Evolutionary conservation across 345 rosid species (phyloP), one percentile per base, ranked within the genome.

Genomic region (Ricinus communis): DNA sequence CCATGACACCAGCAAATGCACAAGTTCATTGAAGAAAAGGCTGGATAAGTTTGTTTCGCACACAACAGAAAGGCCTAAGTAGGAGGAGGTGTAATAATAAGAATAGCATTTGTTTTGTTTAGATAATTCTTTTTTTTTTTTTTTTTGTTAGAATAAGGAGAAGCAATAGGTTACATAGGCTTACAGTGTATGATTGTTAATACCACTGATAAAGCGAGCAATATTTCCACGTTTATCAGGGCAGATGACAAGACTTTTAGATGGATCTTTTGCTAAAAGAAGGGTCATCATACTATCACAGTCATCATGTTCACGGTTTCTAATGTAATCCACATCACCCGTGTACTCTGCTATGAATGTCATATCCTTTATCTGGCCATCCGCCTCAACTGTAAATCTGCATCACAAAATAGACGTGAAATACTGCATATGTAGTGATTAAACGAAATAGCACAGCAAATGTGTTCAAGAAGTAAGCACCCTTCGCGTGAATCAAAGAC

Each of bases 231-330:
- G 86, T 82, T 85, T 87, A 77, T 93, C 97, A 21, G 97, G 93
- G 74, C 97, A 93, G 57, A 93, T 91, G 67, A 91, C 92, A 62
- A 93, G 93, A 76, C 87, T 81, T 70, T 79, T 82, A 38, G 84
- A 89, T 66, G 90, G 82, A 68, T 91, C 84, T 54, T 76, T 83
- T 52, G 93, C 84, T 68, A 84, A 71, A 73, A 93, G 92, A 62
- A 93, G 93, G 65, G 98, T 91, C 98, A 93, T 93, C 81, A 91
- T 81, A 82, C 93, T 88, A 75, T 93, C 98, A 67, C 98, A 88
- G 65, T 91, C 97, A 40, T 93, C 97, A 25, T 81, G 77, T 76
- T 93, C 96, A 40, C 96, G 82, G 76, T 87, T 91, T 70, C 76
- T 81, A 61, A 89, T 73, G 80, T 83, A 93, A 83, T 93, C 97